A percentile compares a stretch with the other conserved stretches of the same genome.
Evolutionary conservation across 768 basidiomycete species (phyloP).

Genomic region (Sarcodon aspratus): DNA sequence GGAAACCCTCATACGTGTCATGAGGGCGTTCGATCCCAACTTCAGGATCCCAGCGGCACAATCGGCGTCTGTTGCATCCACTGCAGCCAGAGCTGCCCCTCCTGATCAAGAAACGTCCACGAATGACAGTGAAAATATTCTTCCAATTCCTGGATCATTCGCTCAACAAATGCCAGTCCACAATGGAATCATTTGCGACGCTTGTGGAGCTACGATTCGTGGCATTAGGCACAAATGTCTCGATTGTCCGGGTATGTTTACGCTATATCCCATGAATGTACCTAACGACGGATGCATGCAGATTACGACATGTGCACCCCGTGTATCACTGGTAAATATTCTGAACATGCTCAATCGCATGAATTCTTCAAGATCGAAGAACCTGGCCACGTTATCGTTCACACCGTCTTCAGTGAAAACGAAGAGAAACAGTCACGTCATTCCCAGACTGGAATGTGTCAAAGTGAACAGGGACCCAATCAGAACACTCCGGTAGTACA

Average conservation of each 20-base stretch:
- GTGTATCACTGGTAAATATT: slow-evolving; percentile 35
- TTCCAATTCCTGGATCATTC: not conserved
- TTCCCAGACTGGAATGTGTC: not conserved
- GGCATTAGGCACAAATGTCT: slow-evolving; percentile 75
- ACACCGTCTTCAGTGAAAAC: slow-evolving; percentile 40
- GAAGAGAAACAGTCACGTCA: slow-evolving; percentile 15
- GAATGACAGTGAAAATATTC: not conserved
- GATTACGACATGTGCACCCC: slow-evolving; percentile 64
- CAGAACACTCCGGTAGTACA: slow-evolving; percentile 30
- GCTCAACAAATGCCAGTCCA: slow-evolving; percentile 21
- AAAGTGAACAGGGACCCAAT: not conserved
- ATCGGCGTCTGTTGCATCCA: not conserved
- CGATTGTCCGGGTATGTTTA: slow-evolving; percentile 50
- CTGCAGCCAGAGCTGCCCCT: not conserved
- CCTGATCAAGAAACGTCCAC: not conserved
- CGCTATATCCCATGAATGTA: not conserved
- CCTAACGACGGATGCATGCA: slow-evolving; percentile 10
- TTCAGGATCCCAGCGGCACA: slow-evolving; percentile 2
- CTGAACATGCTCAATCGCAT: slow-evolving; percentile 45
- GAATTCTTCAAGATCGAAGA: slow-evolving; percentile 60
- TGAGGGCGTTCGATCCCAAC: slow-evolving; percentile 9
- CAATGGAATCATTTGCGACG: slow-evolving; percentile 51
- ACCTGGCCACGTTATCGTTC: slow-evolving; percentile 55
- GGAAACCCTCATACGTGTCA: slow-evolving; percentile 3
- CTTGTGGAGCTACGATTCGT: slow-evolving; percentile 41